Percentiles rank a stretch among this genome's conserved stretches.
These are phyloP conservation scores for Sporothrix humicola DNA, from an alignment of 2,329 filamentous ascomycete genomes.

Conservation along the genomic window DNA sequence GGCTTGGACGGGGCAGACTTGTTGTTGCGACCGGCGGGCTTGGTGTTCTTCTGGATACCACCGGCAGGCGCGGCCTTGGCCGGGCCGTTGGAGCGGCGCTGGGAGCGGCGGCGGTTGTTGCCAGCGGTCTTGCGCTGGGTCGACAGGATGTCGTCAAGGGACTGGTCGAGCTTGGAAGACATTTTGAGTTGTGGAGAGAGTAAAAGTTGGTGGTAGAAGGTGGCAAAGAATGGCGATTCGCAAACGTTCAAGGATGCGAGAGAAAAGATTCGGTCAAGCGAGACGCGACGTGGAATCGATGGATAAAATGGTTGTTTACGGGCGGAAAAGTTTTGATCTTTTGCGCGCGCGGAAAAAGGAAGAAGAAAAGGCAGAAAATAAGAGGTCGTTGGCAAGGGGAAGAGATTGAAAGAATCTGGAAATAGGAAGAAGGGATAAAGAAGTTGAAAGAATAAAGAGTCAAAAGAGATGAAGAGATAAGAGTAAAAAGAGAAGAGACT, in stretches of 20 bases:
- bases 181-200: slow-evolving; percentile 58
- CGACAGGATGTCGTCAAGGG: slow-evolving; percentile 95
- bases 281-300: slow-evolving; percentile 20
- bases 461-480: not conserved
- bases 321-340: slow-evolving; percentile 12
- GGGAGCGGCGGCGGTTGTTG: slow-evolving; percentile 53
- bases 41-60: slow-evolving; percentile 81
- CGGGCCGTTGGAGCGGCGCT: slow-evolving; percentile 59
- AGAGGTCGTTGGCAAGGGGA: slow-evolving; percentile 13
- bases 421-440: slow-evolving; percentile 3
- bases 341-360: slow-evolving; percentile 10
- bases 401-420: not conserved
- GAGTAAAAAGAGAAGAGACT: slow-evolving; percentile 36
- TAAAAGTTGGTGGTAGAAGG: not conserved
- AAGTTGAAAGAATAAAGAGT: slow-evolving; percentile 2
- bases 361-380: not conserved
- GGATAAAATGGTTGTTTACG: slow-evolving; percentile 24
- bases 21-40: slow-evolving; percentile 62
- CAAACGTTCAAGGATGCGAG: slow-evolving; percentile 1
- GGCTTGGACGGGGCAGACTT: slow-evolving; percentile 71
- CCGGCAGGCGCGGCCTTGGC: slow-evolving; percentile 74
- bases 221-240: slow-evolving; percentile 11
- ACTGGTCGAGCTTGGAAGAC: slow-evolving; percentile 95
- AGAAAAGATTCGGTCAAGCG: not conserved
- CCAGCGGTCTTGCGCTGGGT: slow-evolving; percentile 67